Conservation (phyloP, 2,329 filamentous ascomycete species). For the Diaporthe sp. region DNA sequence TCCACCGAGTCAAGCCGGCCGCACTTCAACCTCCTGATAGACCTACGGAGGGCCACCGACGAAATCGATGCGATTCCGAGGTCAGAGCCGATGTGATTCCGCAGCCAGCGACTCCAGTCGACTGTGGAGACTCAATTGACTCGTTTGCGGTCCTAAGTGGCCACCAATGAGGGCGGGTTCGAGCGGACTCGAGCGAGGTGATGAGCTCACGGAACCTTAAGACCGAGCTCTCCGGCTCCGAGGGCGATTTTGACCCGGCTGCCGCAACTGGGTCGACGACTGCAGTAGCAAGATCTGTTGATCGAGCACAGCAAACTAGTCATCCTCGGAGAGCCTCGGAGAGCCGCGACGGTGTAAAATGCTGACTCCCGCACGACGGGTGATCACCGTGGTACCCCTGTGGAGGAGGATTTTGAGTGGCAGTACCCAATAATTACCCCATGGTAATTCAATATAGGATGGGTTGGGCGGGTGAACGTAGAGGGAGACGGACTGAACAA, state of each 20-base stretch:
- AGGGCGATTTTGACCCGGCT: not conserved
- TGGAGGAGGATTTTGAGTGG: not conserved
- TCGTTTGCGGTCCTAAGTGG: not conserved
- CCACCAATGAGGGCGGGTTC: not conserved
- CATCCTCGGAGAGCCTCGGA: not conserved
- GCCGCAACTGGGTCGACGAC: not conserved
- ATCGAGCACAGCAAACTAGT: not conserved
- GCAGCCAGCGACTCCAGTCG: not conserved
- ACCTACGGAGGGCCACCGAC: not conserved
- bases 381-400: conserved; percentile 1
- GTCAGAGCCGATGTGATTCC: not conserved
- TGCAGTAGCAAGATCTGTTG: not conserved
- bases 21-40: not conserved
- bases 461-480: not conserved
- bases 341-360: not conserved
- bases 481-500: not conserved
- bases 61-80: not conserved
- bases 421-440: not conserved
- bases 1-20: not conserved
- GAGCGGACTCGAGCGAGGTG: not conserved
- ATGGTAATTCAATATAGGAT: not conserved
- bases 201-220: not conserved
- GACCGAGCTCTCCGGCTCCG: not conserved
- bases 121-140: not conserved
- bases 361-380: not conserved